phyloP scores from a whole-genome alignment of 352 stramenopile genomes.

The Plasmopara muralis region DNA sequence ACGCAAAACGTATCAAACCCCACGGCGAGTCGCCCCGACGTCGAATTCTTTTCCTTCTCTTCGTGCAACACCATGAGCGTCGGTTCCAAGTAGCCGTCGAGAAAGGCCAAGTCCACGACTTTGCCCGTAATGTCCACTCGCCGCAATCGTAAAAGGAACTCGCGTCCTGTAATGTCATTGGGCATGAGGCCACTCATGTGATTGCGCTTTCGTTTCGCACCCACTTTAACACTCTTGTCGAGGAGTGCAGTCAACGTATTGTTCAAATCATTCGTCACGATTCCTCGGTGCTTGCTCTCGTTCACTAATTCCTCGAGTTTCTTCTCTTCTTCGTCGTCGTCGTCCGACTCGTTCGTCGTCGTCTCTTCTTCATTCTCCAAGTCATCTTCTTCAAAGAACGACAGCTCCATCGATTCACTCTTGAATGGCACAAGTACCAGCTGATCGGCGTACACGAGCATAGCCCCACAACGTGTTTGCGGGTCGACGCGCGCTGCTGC shows the following conservation, averaged over 20 bases:
- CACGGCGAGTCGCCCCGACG: slow-evolving; percentile 51
- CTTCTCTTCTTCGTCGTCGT: slow-evolving; percentile 77
- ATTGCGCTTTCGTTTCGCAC: slow-evolving; percentile 64
- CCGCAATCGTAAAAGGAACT: slow-evolving; percentile 68
- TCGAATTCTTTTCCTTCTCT: slow-evolving; percentile 72
- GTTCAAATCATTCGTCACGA: slow-evolving; percentile 51
- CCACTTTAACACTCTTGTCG: slow-evolving; percentile 81
- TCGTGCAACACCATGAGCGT: slow-evolving; percentile 85
- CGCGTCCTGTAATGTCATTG: slow-evolving; percentile 62
- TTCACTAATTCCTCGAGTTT: slow-evolving; percentile 68
- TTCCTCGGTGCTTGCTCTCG: slow-evolving; percentile 55
- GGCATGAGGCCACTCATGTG: slow-evolving; percentile 58
- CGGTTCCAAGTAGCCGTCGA: slow-evolving; percentile 81
- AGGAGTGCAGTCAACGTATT: slow-evolving; percentile 53
- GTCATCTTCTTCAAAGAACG: slow-evolving; percentile 74
- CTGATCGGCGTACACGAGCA: slow-evolving; percentile 81
- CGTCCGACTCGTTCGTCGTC: slow-evolving; percentile 35
- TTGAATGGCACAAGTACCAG: slow-evolving; percentile 77
- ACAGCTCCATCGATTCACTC: slow-evolving; percentile 69
- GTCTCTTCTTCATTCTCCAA: slow-evolving; percentile 44
- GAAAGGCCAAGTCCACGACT: slow-evolving; percentile 72
- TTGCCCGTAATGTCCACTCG: slow-evolving; percentile 75
- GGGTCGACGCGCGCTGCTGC: slow-evolving; percentile 54
- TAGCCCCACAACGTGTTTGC: slow-evolving; percentile 69
- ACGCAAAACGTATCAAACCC: slow-evolving; percentile 80